Evolutionary conservation across 2,329 filamentous ascomycete genomes (phyloP).

Genomic region (Esteya vermicola): DNA sequence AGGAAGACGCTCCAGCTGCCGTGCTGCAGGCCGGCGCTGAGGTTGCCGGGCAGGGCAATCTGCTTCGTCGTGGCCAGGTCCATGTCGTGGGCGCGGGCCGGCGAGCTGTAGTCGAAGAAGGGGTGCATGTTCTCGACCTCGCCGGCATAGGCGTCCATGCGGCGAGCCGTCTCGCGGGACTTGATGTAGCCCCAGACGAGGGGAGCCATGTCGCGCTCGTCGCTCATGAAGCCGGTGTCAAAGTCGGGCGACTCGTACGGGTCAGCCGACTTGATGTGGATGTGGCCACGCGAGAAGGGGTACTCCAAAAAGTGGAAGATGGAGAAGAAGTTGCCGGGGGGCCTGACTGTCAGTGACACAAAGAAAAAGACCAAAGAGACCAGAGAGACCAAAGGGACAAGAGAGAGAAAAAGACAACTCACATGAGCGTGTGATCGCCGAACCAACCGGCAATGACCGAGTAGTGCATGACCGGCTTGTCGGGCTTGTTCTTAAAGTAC

Average conservation of each 20-base stretch:
- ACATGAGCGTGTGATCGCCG: constrained; percentile 45
- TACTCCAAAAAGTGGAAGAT: constrained; percentile 77
- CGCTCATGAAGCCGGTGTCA: constrained; percentile 74
- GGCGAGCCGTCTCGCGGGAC: constrained; percentile 62
- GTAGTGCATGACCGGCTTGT: constrained; percentile 82
- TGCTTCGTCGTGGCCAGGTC: constrained; percentile 61
- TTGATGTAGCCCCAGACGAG: constrained; percentile 81
- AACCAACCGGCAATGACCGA: constrained; percentile 58
- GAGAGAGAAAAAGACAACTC: not conserved
- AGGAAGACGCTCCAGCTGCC: constrained; percentile 55
- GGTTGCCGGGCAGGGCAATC: constrained; percentile 59
- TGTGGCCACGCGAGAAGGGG: constrained; percentile 59
- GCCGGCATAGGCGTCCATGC: constrained; percentile 65
- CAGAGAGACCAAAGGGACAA: not conserved
- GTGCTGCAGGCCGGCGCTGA: constrained; percentile 58
- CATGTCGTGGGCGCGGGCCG: constrained; percentile 57
- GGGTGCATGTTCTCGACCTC: constrained; percentile 58
- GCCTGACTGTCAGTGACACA: constrained; percentile 14
- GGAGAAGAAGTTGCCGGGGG: constrained; percentile 65
- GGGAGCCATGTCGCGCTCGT: constrained; percentile 70
- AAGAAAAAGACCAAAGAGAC: not conserved
- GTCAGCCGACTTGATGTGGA: constrained; percentile 55
- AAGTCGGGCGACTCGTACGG: constrained; percentile 66
- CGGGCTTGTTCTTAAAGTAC: constrained; percentile 73
- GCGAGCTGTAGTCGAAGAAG: constrained; percentile 56